Evolutionary conservation across 176 grass and related monocot genomes (phyloP).

Genomic region (Elaeis guineensis): DNA sequence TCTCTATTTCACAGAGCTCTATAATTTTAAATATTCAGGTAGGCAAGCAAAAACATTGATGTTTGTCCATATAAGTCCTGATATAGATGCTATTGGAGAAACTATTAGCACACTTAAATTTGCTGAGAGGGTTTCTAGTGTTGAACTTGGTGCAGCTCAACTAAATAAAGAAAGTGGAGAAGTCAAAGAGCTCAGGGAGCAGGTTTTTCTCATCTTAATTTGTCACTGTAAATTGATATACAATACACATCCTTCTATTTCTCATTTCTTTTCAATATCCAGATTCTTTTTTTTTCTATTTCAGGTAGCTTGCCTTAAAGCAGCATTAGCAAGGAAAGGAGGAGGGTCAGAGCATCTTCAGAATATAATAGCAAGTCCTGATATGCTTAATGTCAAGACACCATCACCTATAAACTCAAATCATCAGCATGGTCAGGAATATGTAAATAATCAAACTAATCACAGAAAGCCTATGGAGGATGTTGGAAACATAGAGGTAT

Average conservation of each 20-base stretch:
- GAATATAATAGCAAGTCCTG: slow-evolving; percentile 34
- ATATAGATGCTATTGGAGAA: not conserved
- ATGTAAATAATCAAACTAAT: slow-evolving; percentile 49
- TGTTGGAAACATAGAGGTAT: slow-evolving; percentile 95
- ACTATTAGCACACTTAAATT: not conserved
- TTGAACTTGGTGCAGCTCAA: not conserved
- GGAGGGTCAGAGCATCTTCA: slow-evolving; percentile 44
- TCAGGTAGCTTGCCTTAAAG: slow-evolving; percentile 74
- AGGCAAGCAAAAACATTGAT: not conserved
- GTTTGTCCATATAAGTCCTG: not conserved
- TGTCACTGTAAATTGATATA: too few species aligned
- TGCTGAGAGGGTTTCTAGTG: not conserved
- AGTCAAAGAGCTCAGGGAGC: not conserved
- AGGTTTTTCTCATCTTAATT: not conserved
- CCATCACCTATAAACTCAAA: slow-evolving; percentile 49
- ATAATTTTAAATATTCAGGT: not conserved
- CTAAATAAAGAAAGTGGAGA: not conserved
- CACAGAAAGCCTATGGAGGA: slow-evolving; percentile 89
- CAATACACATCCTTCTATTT: not conserved
- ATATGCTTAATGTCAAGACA: slow-evolving; percentile 38
- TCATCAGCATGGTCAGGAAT: slow-evolving; percentile 41
- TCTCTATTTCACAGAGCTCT: too few species aligned
- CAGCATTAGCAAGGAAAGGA: slow-evolving; percentile 68
- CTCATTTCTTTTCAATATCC: not conserved
- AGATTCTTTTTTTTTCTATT: slow-evolving; percentile 9